These are phyloP conservation scores for Fomitopsis schrenkii DNA, from an alignment of 1,284 basidiomycete genomes.

Conservation along the genomic window DNA sequence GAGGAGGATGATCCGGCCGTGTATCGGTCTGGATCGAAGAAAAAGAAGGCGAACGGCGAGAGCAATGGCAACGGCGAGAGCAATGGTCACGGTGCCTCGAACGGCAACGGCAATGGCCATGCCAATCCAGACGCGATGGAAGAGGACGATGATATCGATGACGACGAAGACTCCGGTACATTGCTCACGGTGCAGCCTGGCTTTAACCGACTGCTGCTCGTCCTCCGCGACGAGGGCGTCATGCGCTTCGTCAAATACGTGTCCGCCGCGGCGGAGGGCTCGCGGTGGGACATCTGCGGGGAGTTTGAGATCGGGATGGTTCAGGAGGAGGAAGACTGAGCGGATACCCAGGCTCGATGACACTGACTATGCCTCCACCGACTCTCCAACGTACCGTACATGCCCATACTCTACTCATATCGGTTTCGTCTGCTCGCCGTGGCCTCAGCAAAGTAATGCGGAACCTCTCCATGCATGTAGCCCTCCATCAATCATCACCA, in stretches of 20 bases:
- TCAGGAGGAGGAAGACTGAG: constrained; percentile 40
- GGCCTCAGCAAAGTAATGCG: constrained; percentile 1
- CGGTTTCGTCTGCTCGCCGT: not conserved
- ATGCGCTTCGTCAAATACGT: constrained; percentile 94
- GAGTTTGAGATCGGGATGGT: constrained; percentile 85
- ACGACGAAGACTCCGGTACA: constrained; percentile 79
- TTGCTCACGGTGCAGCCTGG: constrained; percentile 87
- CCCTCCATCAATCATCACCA: constrained; percentile 3
- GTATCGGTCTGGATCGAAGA: constrained; percentile 70
- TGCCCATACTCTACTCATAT: not conserved
- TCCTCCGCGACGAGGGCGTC: constrained; percentile 90
- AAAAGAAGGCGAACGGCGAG: constrained; percentile 25
- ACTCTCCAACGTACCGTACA: not conserved
- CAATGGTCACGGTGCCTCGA: constrained; percentile 11
- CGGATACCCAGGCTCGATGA: not conserved
- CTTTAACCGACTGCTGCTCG: constrained; percentile 89
- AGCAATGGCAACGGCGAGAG: constrained; percentile 17
- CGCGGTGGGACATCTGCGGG: constrained; percentile 86
- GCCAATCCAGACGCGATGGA: constrained; percentile 24
- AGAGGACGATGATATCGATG: constrained; percentile 44
- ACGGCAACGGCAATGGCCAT: constrained; percentile 14
- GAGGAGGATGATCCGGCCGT: constrained; percentile 94
- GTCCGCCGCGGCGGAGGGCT: constrained; percentile 81
- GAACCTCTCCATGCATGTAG: not conserved
- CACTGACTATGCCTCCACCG: not conserved